phyloP scores from a whole-genome alignment of 805 yeast species.

The Yamadazyma takamatsuzukensis region DNA sequence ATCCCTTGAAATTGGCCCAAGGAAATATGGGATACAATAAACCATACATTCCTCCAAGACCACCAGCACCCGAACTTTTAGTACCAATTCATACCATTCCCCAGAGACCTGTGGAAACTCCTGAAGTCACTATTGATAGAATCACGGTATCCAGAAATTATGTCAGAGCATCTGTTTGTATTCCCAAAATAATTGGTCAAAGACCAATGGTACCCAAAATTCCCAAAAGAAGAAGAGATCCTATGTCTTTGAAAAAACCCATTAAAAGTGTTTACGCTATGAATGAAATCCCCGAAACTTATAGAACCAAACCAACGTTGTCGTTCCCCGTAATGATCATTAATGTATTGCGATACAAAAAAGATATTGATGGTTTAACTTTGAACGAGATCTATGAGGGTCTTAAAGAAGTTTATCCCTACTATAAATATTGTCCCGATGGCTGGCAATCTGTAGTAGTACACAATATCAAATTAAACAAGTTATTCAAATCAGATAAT shows the following conservation, averaged over 20 bases:
- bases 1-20: slow-evolving; percentile 16
- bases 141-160: slow-evolving; percentile 6
- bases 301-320: slow-evolving; percentile 75
- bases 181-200: slow-evolving; percentile 25
- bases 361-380: slow-evolving; percentile 66
- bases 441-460: slow-evolving; percentile 97
- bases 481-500: slow-evolving; percentile 52
- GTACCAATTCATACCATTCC: slow-evolving; percentile 11
- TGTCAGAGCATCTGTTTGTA: slow-evolving; percentile 21
- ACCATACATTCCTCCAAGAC: slow-evolving; percentile 18
- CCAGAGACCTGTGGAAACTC: slow-evolving; percentile 1
- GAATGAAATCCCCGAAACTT: slow-evolving; percentile 88
- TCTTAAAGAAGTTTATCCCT: slow-evolving; percentile 84
- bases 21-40: slow-evolving; percentile 12
- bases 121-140: slow-evolving; percentile 6
- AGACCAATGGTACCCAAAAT: slow-evolving; percentile 28
- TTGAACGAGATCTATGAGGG: slow-evolving; percentile 73
- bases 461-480: slow-evolving; percentile 83
- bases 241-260: slow-evolving; percentile 36
- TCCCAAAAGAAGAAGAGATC: slow-evolving; percentile 27
- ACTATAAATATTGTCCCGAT: slow-evolving; percentile 88
- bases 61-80: slow-evolving; percentile 30
- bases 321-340: slow-evolving; percentile 81
- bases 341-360: slow-evolving; percentile 66
- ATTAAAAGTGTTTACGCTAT: slow-evolving; percentile 64